These are phyloP conservation scores for Eucalyptus microcorys DNA, from an alignment of 345 rosid genomes.

Conservation along the genomic window DNA sequence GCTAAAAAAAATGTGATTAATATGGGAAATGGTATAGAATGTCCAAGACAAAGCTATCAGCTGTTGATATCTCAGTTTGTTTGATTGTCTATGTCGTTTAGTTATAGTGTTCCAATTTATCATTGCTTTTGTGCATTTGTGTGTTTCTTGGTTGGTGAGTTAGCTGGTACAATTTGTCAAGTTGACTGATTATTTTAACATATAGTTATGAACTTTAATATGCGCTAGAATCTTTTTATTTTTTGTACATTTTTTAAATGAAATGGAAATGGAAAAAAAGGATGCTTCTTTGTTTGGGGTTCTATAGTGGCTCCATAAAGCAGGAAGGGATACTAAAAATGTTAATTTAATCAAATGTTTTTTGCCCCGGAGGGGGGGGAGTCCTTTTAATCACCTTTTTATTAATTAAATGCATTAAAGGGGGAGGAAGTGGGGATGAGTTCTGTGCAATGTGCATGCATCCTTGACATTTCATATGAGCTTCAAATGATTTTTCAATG, in stretches of 20 bases:
- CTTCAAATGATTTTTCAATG: neutral
- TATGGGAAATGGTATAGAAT: neutral
- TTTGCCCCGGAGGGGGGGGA: fast-evolving
- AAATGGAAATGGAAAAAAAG: neutral
- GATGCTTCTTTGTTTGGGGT: neutral
- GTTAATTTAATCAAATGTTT: neutral
- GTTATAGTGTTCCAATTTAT: neutral
- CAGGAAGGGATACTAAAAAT: neutral
- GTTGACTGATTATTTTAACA: neutral
- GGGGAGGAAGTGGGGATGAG: neutral
- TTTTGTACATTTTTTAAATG: neutral
- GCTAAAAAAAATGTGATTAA: neutral
- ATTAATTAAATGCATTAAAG: neutral
- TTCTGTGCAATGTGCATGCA: neutral
- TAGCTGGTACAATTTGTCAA: neutral
- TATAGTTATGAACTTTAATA: neutral
- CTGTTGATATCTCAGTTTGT: neutral
- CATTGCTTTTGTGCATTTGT: neutral
- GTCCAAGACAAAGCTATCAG: neutral
- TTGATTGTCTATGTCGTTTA: neutral
- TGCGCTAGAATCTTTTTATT: neutral
- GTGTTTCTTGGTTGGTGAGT: neutral
- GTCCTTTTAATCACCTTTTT: neutral
- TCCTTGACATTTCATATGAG: neutral
- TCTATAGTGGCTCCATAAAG: neutral